A percentile compares a stretch with the other conserved stretches of the same genome.
Conservation (phyloP, 2,329 filamentous ascomycete genomes). For the Paecilomyces formosus region DNA sequence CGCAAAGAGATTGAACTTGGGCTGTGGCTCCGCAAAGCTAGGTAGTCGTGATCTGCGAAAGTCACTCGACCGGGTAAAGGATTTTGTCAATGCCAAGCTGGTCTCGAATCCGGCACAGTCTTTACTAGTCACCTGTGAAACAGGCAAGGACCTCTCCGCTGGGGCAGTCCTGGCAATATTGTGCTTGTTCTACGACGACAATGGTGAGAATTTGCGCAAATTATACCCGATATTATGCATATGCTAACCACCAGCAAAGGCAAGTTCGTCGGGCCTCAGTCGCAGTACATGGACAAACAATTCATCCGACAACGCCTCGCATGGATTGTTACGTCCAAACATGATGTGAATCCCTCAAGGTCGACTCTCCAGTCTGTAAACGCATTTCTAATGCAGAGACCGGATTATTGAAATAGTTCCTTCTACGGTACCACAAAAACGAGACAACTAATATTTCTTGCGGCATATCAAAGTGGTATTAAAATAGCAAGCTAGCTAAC, state of each 20-base stretch:
- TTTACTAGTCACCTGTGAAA: constrained; percentile 62
- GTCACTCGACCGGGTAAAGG: constrained; percentile 56
- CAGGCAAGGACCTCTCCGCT: constrained; percentile 72
- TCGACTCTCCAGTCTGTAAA: constrained; percentile 87
- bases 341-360: constrained; percentile 74
- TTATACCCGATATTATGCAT: constrained; percentile 5
- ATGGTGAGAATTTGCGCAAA: constrained; percentile 39
- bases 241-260: constrained; percentile 19
- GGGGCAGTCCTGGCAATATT: constrained; percentile 69
- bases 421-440: background rate
- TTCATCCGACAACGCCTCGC: constrained; percentile 70
- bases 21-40: constrained; percentile 63
- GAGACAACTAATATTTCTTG: background rate
- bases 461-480: background rate
- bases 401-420: constrained; percentile 19
- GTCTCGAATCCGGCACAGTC: constrained; percentile 19
- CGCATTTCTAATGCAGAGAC: constrained; percentile 66
- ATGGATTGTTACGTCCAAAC: constrained; percentile 72
- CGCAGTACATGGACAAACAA: constrained; percentile 56
- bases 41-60: constrained; percentile 77
- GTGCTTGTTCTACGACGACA: constrained; percentile 63
- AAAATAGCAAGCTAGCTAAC: constrained; percentile 1
- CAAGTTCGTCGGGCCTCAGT: constrained; percentile 19
- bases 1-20: constrained; percentile 45
- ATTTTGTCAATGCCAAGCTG: constrained; percentile 43